These are phyloP conservation scores for Aureobasidium namibiae DNA, from an alignment of 2,329 filamentous ascomycete species.

Conservation along the genomic window DNA sequence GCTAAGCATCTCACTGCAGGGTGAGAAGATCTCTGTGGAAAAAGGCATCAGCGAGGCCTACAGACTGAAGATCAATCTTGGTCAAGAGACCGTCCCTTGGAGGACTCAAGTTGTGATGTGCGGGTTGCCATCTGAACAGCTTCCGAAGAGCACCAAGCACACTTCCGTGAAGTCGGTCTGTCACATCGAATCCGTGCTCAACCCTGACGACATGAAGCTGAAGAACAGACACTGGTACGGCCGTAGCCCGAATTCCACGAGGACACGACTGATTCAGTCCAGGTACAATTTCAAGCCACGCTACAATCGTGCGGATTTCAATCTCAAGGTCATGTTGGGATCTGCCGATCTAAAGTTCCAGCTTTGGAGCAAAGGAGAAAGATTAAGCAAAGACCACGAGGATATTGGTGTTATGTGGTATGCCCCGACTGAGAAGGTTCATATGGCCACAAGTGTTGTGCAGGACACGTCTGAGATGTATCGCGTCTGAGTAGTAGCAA, in stretches of 20 bases:
- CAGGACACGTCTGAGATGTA: not conserved
- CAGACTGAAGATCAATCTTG: conserved; percentile 13
- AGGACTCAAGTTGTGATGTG: conserved; percentile 13
- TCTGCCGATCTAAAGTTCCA: not conserved
- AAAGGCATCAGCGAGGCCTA: conserved; percentile 12
- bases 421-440: not conserved
- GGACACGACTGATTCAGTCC: not conserved
- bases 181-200: not conserved
- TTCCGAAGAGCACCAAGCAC: conserved; percentile 3
- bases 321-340: not conserved
- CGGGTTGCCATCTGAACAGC: not conserved
- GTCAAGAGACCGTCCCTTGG: conserved; percentile 13
- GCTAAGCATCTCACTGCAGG: not conserved
- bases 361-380: not conserved
- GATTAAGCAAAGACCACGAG: not conserved
- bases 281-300: not conserved
- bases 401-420: conserved; percentile 4
- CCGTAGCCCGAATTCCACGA: too few relatives aligned
- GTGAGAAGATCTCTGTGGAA: conserved; percentile 10
- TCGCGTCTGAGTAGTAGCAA: too few relatives aligned
- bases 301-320: conserved; percentile 1
- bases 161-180: conserved; percentile 1
- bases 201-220: not conserved
- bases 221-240: conserved; percentile 10
- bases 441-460: not conserved